Conservation (phyloP, 1,139 yeast genomes). For the Candida mesenterica region DNA sequence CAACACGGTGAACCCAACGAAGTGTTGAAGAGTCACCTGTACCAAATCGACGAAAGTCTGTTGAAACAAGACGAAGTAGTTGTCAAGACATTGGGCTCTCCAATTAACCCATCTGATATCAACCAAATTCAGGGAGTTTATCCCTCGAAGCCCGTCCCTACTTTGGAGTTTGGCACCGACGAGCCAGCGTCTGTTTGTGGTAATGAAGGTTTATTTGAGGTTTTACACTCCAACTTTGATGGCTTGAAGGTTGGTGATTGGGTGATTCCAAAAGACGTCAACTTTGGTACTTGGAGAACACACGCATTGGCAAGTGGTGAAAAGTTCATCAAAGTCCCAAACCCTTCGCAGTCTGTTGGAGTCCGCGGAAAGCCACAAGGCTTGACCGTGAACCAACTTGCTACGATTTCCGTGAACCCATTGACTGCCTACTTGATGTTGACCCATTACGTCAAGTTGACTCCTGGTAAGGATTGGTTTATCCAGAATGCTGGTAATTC, state of each 20-base stretch:
- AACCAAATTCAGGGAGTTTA: slow-evolving; percentile 93
- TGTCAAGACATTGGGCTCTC: slow-evolving; percentile 73
- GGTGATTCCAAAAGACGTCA: slow-evolving; percentile 81
- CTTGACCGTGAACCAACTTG: slow-evolving; percentile 64
- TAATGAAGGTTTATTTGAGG: slow-evolving; percentile 90
- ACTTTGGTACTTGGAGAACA: slow-evolving; percentile 95
- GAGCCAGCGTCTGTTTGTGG: slow-evolving; percentile 81
- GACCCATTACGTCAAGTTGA: slow-evolving; percentile 61
- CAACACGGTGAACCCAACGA: slow-evolving; percentile 61
- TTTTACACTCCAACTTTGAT: slow-evolving; percentile 52
- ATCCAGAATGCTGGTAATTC: slow-evolving; percentile 97
- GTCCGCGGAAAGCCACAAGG: slow-evolving; percentile 36
- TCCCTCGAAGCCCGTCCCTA: slow-evolving; percentile 73
- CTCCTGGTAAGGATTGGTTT: slow-evolving; percentile 79
- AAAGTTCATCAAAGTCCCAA: slow-evolving; percentile 54
- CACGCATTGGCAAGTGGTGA: slow-evolving; percentile 58
- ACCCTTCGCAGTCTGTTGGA: slow-evolving; percentile 34
- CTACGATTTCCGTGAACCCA: slow-evolving; percentile 90
- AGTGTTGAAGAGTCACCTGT: slow-evolving; percentile 51
- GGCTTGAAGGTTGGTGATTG: slow-evolving; percentile 73
- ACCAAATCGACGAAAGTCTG: slow-evolving; percentile 47
- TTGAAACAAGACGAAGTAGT: slow-evolving; percentile 46
- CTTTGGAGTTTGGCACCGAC: slow-evolving; percentile 45
- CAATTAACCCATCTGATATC: slow-evolving; percentile 90
- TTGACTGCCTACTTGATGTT: slow-evolving; percentile 90